These are phyloP conservation scores for Arthroderma uncinatum DNA, from an alignment of 2,329 filamentous ascomycete genomes.

Conservation along the genomic window DNA sequence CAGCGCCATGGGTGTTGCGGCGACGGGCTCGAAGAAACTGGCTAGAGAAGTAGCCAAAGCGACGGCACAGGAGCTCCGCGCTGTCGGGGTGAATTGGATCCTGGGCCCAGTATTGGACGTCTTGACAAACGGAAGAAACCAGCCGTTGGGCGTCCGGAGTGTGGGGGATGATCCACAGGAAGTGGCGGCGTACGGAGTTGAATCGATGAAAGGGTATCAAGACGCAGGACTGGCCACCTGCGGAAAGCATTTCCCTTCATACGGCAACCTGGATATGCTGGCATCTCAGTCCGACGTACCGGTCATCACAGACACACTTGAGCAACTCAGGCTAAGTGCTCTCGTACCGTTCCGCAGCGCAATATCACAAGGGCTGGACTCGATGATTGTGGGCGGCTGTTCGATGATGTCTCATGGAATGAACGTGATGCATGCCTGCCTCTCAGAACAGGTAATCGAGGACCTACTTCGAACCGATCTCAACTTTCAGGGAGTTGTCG, in stretches of 20 bases:
- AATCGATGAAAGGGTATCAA: conserved; percentile 84
- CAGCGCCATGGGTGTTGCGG: conserved; percentile 93
- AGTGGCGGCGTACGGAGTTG: conserved; percentile 82
- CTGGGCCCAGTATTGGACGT: conserved; percentile 90
- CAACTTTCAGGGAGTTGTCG: conserved; percentile 80
- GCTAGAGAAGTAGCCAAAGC: conserved; percentile 87
- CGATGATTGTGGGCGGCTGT: conserved; percentile 92
- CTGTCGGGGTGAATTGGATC: conserved; percentile 92
- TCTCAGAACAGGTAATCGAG: conserved; percentile 87
- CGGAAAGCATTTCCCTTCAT: conserved; percentile 93
- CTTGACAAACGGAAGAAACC: conserved; percentile 81
- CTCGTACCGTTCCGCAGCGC: conserved; percentile 86
- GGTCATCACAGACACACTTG: conserved; percentile 87
- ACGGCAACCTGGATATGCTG: conserved; percentile 87
- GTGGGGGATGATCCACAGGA: conserved; percentile 90
- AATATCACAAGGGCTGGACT: conserved; percentile 73
- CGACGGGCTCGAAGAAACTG: conserved; percentile 71
- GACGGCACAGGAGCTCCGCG: conserved; percentile 81
- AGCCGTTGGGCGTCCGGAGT: conserved; percentile 79
- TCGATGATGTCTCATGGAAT: conserved; percentile 84
- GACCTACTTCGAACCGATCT: conserved; percentile 79
- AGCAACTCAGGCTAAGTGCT: conserved; percentile 84
- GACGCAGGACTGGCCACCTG: conserved; percentile 81
- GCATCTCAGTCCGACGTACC: conserved; percentile 85
- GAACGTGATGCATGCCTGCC: conserved; percentile 89